These are phyloP conservation scores for Hawksworthiomyces lignivorus DNA, from an alignment of 2,329 filamentous ascomycete species.

Conservation along the genomic window DNA sequence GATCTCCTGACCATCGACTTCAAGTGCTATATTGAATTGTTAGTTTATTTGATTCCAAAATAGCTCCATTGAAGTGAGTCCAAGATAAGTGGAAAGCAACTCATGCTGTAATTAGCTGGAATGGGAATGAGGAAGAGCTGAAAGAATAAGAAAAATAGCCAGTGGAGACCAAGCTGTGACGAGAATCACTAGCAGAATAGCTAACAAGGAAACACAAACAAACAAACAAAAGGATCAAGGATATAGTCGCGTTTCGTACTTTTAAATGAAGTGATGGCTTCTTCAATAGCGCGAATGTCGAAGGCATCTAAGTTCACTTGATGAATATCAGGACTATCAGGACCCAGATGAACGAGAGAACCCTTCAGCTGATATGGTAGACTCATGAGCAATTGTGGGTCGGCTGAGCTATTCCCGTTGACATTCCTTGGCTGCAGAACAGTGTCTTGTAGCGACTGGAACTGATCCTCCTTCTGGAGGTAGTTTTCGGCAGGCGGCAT, in stretches of 20 bases:
- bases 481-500: too few species aligned
- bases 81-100: neutral
- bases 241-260: too few species aligned
- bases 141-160: too few species aligned
- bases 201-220: too few species aligned
- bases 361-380: slow-evolving; percentile 4
- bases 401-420: neutral
- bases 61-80: neutral
- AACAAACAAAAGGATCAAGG: too few species aligned
- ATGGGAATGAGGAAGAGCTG: too few species aligned
- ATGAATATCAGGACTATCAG: slow-evolving; percentile 2
- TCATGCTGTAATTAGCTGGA: neutral
- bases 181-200: too few species aligned
- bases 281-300: slow-evolving; percentile 17
- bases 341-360: slow-evolving; percentile 9
- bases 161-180: too few species aligned
- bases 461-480: too few species aligned
- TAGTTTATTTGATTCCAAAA: neutral
- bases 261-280: slow-evolving; percentile 22
- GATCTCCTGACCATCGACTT: slow-evolving; percentile 30
- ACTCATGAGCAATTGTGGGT: neutral
- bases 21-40: slow-evolving; percentile 12
- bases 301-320: slow-evolving; percentile 12
- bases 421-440: neutral
- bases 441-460: neutral